Percentiles rank a stretch among this genome's conserved stretches.
Evolutionary conservation across 2,329 filamentous ascomycete species (phyloP).

Genomic region (Botrytis tulipae): DNA sequence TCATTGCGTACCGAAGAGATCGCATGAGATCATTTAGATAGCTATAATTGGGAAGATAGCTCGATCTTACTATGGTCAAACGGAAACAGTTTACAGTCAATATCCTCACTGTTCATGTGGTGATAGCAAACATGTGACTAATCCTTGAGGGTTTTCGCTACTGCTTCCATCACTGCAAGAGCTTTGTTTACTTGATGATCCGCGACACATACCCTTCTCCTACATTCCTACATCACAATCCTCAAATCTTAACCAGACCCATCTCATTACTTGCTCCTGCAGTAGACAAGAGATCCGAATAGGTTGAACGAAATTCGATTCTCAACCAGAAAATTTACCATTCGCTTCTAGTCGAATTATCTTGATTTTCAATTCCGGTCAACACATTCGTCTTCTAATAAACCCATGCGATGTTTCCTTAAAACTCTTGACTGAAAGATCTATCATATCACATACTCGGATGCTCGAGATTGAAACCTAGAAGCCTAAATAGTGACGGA

Average conservation of each 20-base stretch:
- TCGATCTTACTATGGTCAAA: not conserved
- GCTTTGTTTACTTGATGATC: not conserved
- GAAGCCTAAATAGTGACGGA: not conserved
- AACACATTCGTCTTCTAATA: not conserved
- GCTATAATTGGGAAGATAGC: not conserved
- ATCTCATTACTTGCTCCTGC: not conserved
- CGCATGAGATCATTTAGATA: not conserved
- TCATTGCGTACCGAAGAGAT: not conserved
- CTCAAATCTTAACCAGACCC: not conserved
- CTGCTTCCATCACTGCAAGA: not conserved
- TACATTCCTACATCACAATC: not conserved
- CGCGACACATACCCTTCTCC: not conserved
- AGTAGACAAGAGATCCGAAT: not conserved
- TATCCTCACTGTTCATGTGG: not conserved
- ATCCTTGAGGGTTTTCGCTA: not conserved
- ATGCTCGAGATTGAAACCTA: no score
- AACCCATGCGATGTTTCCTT: not conserved
- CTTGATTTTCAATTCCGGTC: not conserved
- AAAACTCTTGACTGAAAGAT: accelerated
- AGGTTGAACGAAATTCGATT: not conserved
- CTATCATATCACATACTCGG: no score
- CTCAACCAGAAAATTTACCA: not conserved
- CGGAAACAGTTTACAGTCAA: not conserved
- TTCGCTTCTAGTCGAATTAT: not conserved
- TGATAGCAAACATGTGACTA: not conserved